Conservation (phyloP, 495 filamentous ascomycete species). For the Immersiella caudata region DNA sequence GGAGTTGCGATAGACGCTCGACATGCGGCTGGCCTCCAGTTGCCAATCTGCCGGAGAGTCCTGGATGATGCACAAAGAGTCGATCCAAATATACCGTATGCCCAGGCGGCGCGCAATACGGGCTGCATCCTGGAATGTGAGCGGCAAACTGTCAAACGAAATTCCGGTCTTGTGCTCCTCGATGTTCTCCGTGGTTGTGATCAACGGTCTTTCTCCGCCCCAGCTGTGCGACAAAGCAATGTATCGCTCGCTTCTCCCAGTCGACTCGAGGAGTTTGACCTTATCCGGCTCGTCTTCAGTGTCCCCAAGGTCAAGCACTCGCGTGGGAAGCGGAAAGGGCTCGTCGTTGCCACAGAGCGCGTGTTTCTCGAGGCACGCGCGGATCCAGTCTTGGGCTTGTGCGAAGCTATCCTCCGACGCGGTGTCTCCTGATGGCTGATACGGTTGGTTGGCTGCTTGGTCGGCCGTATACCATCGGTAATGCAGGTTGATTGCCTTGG, state of each 20-base stretch:
- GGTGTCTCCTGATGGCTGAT: neutral
- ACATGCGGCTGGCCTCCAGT: constrained; percentile 20
- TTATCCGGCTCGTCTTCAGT: neutral
- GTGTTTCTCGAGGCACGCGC: constrained; percentile 8
- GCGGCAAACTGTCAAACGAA: constrained; percentile 14
- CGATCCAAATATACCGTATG: constrained; percentile 34
- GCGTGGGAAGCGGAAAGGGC: neutral
- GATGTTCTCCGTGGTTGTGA: constrained; percentile 15
- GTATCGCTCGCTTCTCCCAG: constrained; percentile 1
- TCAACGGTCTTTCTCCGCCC: constrained; percentile 16
- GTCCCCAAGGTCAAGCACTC: constrained; percentile 20
- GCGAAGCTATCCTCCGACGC: constrained; percentile 1
- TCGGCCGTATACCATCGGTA: constrained; percentile 13
- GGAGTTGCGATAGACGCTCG: constrained; percentile 25
- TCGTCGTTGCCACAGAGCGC: constrained; percentile 6
- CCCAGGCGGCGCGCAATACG: constrained; percentile 17
- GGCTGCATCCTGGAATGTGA: constrained; percentile 40
- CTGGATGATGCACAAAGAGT: constrained; percentile 28
- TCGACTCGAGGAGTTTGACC: neutral
- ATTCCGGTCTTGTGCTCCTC: constrained; percentile 15
- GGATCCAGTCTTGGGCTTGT: constrained; percentile 15
- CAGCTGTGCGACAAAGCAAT: constrained; percentile 26
- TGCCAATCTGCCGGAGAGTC: constrained; percentile 18
- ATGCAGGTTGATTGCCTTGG: neutral
- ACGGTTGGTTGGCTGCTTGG: neutral